Evolutionary conservation across 179 eudicot species (phyloP), one percentile per base, ranked within the genome.

Genomic region (Silene noctiflora): DNA sequence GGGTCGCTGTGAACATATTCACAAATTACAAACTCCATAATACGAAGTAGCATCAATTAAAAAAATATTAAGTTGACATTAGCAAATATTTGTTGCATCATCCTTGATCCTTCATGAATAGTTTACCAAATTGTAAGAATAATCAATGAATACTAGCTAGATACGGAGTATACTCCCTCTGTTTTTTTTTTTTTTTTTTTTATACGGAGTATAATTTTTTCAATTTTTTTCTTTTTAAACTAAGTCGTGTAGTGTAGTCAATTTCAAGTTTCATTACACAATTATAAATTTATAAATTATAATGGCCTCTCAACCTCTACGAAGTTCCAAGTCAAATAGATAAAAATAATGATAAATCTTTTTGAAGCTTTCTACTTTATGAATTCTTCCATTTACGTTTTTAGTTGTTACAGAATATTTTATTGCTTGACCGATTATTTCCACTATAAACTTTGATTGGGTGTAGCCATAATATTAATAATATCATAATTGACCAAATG

Each of bases 101-200:
- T 29, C 20, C 5, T 46, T 70, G 48, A 44, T 16, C 35, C 20
- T 70, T 44, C 24, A 46, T 46, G 1, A 42, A 48, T 51, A 51
- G 73, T 24, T 70, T 24, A 70, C 60, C 60, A 70, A 70, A 46
- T 70, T 70, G 35, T 22, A 42, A 46, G 59, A 70, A 67, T 67
- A 67, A 69, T 69, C 31, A 46, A 69, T 69, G n/a, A 20, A 3
- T 25, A 6, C 1, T 16, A 4, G 55, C n/a, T n/a, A n/a, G n/a
- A n/a, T n/a, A n/a, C n/a, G n/a, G n/a, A n/a, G n/a, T n/a, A n/a
- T n/a, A n/a, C n/a, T n/a, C n/a, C n/a, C n/a, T n/a, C n/a, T n/a
- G n/a, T n/a, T n/a, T n/a, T n/a, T n/a, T n/a, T n/a, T n/a, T n/a
- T n/a, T n/a, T n/a, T n/a, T n/a, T n/a, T n/a, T n/a, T n/a, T n/a